phyloP scores from a whole-genome alignment of 352 stramenopile genomes.

The Phytophthora crassamura region DNA sequence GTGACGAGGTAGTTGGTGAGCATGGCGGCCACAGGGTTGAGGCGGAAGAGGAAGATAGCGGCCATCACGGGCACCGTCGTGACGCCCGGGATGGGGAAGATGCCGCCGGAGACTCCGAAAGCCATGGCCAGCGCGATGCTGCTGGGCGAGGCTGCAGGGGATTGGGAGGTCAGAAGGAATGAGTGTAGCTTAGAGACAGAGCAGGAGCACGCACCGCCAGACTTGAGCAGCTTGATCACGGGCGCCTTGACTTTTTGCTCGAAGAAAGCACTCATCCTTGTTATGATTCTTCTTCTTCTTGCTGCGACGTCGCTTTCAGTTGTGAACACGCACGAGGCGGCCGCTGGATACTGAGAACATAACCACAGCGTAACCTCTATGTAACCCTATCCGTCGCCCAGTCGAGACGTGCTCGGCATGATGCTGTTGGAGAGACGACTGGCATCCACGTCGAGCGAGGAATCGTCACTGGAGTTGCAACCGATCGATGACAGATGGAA shows the following conservation, averaged over 20 bases:
- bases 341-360: conserved; percentile 12
- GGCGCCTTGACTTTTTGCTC: conserved; percentile 78
- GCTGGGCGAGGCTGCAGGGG: conserved; percentile 64
- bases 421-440: too few relatives aligned
- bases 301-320: neutral
- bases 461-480: too few relatives aligned
- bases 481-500: too few relatives aligned
- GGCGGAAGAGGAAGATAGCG: conserved; percentile 79
- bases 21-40: conserved; percentile 85
- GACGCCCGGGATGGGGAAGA: conserved; percentile 82
- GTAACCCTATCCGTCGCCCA: too few relatives aligned
- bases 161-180: too few relatives aligned
- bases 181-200: neutral
- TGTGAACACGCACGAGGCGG: conserved; percentile 8
- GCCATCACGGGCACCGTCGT: conserved; percentile 79
- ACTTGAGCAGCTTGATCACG: conserved; percentile 78
- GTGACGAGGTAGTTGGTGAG: conserved; percentile 85
- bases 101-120: conserved; percentile 75
- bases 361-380: neutral
- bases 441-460: too few relatives aligned
- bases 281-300: neutral
- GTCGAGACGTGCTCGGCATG: too few relatives aligned
- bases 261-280: conserved; percentile 50
- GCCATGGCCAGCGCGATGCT: conserved; percentile 83
- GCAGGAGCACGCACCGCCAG: conserved; percentile 47